Percentiles rank a stretch among this genome's conserved stretches.
Evolutionary conservation across 148 eudicot species (phyloP).

Genomic region (Chenopodium quinoa): DNA sequence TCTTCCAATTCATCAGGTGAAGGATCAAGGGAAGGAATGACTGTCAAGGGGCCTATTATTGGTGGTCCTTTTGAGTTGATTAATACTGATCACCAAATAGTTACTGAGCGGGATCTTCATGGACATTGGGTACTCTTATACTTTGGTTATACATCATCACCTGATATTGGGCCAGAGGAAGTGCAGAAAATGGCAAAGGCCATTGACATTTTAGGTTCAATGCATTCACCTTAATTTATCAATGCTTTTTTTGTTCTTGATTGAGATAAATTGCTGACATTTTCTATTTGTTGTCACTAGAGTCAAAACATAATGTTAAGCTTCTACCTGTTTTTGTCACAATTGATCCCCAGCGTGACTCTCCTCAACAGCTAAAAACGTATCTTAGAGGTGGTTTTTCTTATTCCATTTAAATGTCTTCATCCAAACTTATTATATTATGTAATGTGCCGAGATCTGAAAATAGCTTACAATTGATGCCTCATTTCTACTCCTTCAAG

Average conservation of each 20-base stretch:
- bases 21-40: constrained; percentile 37
- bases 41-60: constrained; percentile 60
- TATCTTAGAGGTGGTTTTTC: constrained; percentile 68
- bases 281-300: constrained; percentile 36
- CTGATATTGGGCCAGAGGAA: constrained; percentile 87
- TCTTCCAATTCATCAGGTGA: constrained; percentile 45
- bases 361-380: constrained; percentile 70
- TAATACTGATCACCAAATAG: constrained; percentile 50
- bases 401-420: not conserved
- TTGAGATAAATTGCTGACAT: constrained; percentile 23
- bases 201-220: constrained; percentile 54
- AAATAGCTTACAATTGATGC: constrained; percentile 11
- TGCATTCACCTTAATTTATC: constrained; percentile 7
- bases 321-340: constrained; percentile 80
- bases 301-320: constrained; percentile 57
- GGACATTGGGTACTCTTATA: constrained; percentile 88
- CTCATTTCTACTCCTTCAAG: constrained; percentile 22
- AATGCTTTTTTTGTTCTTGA: constrained; percentile 1
- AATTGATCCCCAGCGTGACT: constrained; percentile 92
- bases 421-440: not conserved
- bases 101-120: constrained; percentile 60
- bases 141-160: constrained; percentile 97
- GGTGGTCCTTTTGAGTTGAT: constrained; percentile 95
- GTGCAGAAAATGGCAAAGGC: constrained; percentile 78
- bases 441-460: not conserved